Conservation (phyloP, 257 asterid species). For the Avicennia marina region DNA sequence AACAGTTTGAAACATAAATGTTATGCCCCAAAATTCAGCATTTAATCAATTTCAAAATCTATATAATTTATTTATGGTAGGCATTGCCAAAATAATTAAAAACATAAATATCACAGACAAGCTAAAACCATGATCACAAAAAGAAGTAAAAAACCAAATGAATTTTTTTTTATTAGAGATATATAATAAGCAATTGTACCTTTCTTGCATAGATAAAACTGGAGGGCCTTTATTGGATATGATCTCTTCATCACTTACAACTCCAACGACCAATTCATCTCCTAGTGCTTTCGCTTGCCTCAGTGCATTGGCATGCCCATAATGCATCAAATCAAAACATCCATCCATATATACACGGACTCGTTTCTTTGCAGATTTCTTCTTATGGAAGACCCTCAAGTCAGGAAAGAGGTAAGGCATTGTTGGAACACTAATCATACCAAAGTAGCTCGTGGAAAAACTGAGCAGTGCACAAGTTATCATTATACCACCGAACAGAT, state of each 20-base stretch:
- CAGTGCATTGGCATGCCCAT: conserved; percentile 96
- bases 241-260: conserved; percentile 94
- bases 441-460: conserved; percentile 77
- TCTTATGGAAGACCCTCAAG: conserved; percentile 60
- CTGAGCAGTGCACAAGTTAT: conserved; percentile 85
- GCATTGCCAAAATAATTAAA: no score
- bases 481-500: conserved; percentile 89
- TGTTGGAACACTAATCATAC: conserved; percentile 57
- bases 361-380: conserved; percentile 48
- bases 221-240: conserved; percentile 86
- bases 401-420: conserved; percentile 65
- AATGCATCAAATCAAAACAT: conserved; percentile 95
- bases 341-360: conserved; percentile 97
- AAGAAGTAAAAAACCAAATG: neutral
- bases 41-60: no score
- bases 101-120: no score
- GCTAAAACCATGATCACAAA: no score
- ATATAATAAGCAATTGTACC: conserved; percentile 33
- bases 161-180: neutral
- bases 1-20: no score
- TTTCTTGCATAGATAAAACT: conserved; percentile 84
- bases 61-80: no score
- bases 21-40: no score
- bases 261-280: conserved; percentile 88
- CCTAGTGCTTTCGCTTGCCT: conserved; percentile 92